Evolutionary conservation across 345 rosid species (phyloP), one percentile per base, ranked within the genome.

Genomic region (Populus nigra): DNA sequence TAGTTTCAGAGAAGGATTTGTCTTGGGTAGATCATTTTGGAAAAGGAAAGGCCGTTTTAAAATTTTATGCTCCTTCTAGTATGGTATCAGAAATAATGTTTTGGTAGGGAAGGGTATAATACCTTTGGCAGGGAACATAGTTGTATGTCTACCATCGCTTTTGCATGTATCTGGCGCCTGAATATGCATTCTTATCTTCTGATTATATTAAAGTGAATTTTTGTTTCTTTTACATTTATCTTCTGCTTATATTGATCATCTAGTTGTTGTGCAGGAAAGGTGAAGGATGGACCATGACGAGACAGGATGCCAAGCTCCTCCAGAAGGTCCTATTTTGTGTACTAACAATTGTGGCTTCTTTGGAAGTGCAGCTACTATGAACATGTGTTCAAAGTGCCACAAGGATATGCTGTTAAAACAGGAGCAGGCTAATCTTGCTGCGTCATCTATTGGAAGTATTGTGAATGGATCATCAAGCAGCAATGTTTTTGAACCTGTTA

Each of bases 341-440:
- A 43, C 87, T 67, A 94, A 94, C 84, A 91, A 92, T 76, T 94
- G 98, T 27, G 98, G 98, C 81, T 94, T 92, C 95, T 94, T 91
- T 33, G 97, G 97, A 79, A 94, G 96, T 68, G 89, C 92, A 16
- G 94, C 96, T 47, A 92, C 98, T 8, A 94, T 89, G 96, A 94
- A 94, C 82, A 91, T 94, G 97, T 94, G 98, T 74, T 94, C 98
- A 27, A 94, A 94, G 85, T 94, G 97, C 87, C 97, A 94, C 91
- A 92, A 94, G 89, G 91, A 82, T 76, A 82, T 82, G 71, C 27
- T 90, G 68, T 78, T 91, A 82, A 89, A 92, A 79, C 91, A 92
- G 82, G 92, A 92, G 79, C 93, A 94, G 50, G 88, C 92, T 29
- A 87, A 91, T 84, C 88, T 90, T 73, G 94, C 97, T 2, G 89